These are phyloP conservation scores for Tripidium arundinaceum DNA, from an alignment of 202 grass and related monocot genomes.

Conservation along the genomic window DNA sequence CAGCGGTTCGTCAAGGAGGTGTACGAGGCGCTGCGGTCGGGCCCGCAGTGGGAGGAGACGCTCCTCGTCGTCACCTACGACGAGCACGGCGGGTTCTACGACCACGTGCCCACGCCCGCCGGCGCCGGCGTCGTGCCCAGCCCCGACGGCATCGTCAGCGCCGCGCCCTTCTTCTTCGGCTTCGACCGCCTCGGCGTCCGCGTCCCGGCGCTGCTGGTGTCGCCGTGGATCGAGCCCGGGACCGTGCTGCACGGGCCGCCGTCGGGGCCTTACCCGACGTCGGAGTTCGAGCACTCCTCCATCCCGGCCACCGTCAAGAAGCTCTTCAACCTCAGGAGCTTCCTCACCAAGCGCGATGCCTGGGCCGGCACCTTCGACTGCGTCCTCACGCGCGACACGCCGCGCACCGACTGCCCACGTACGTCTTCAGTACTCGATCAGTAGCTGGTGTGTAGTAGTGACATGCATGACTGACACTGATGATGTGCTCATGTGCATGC, in stretches of 20 bases:
- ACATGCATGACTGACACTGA: too few species aligned
- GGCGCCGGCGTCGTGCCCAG: conserved; percentile 46
- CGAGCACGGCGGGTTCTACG: conserved; percentile 88
- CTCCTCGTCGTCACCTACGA: conserved; percentile 79
- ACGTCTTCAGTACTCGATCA: not conserved
- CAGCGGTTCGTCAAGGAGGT: conserved; percentile 78
- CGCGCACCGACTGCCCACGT: conserved; percentile 67
- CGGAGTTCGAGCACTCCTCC: conserved; percentile 88
- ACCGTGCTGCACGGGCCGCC: conserved; percentile 58
- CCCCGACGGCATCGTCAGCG: conserved; percentile 62
- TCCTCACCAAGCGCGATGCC: conserved; percentile 71
- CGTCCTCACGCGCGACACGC: conserved; percentile 52
- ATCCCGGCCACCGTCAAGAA: conserved; percentile 87
- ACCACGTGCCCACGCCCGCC: conserved; percentile 65
- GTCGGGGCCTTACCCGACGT: conserved; percentile 41
- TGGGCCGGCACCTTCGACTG: conserved; percentile 83
- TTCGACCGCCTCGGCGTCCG: conserved; percentile 88
- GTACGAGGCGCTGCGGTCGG: conserved; percentile 57
- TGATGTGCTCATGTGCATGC: too few species aligned
- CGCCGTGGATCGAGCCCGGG: conserved; percentile 74
- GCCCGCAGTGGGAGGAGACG: conserved; percentile 72
- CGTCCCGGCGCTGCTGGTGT: conserved; percentile 72
- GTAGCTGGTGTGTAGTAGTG: too few species aligned
- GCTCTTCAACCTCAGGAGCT: conserved; percentile 63
- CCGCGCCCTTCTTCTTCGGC: conserved; percentile 54